These are phyloP conservation scores for Emericellopsis cladophorae DNA, from an alignment of 2,329 filamentous ascomycete genomes.

Conservation along the genomic window DNA sequence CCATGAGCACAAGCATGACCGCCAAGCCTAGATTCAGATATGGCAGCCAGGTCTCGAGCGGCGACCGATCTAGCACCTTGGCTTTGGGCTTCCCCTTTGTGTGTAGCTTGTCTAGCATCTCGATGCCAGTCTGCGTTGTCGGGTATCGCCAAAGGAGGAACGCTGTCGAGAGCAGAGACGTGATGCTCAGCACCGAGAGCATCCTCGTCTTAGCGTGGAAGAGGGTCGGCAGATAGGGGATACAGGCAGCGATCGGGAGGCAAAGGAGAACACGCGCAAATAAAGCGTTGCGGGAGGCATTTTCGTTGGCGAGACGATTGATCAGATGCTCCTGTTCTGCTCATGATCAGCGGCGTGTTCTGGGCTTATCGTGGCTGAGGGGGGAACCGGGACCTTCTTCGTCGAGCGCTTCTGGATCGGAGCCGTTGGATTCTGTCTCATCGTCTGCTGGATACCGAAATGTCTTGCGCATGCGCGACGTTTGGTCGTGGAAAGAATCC, in stretches of 20 bases:
- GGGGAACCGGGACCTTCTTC: constrained; percentile 47
- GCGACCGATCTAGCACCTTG: constrained; percentile 12
- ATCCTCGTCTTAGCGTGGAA: constrained; percentile 23
- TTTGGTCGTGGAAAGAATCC: constrained; percentile 13
- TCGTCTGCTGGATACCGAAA: constrained; percentile 62
- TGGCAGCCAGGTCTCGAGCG: constrained; percentile 46
- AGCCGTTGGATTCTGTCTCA: constrained; percentile 34
- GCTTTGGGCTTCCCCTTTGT: not conserved
- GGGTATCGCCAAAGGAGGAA: constrained; percentile 47
- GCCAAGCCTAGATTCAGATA: constrained; percentile 47
- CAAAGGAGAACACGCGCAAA: constrained; percentile 45
- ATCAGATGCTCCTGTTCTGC: constrained; percentile 57
- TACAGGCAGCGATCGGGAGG: constrained; percentile 42
- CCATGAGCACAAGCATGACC: constrained; percentile 33
- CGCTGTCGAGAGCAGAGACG: constrained; percentile 48
- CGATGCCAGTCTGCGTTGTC: constrained; percentile 40
- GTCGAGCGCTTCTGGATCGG: constrained; percentile 51
- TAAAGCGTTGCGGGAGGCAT: constrained; percentile 43
- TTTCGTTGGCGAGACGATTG: constrained; percentile 35
- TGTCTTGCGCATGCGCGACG: constrained; percentile 57
- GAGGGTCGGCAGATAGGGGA: constrained; percentile 35
- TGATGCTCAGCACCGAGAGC: constrained; percentile 43
- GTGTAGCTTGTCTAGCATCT: constrained; percentile 24
- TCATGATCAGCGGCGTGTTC: constrained; percentile 5
- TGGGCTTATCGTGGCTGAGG: not conserved